Evolutionary conservation across 1,284 basidiomycete species (phyloP), one percentile per base, ranked within the genome.

Genomic region (Spongispora temasekensis): DNA sequence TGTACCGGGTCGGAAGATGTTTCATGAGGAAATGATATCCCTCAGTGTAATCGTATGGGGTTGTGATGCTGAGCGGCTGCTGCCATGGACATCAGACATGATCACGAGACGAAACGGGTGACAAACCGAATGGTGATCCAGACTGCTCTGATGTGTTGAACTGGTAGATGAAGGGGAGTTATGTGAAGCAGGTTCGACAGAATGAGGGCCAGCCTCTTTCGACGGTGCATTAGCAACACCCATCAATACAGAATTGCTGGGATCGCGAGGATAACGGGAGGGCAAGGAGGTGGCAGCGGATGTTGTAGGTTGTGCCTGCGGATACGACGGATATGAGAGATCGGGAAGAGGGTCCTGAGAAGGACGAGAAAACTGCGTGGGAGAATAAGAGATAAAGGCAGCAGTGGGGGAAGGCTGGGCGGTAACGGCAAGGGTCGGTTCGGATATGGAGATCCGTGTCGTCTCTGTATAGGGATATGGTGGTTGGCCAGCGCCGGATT

Each of bases 21-120:
- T 94, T 92, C 92, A 97, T 97, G 68, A 97, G 80, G 73, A 91
- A 91, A 74, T 97, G 95, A 74, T 97, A 97, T 23, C 94, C 93
- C 77, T 96, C 90, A 17, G 93, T 95, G 71, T 97, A 97, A 72
- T 95, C 93, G 72, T 94, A 95, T 12, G 92, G 89, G 69, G 85
- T 83, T n/a, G 86, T 90, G 37, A 95, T 85, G 68, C 93, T 90
- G 62, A 94, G 90, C 62, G 79, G 87, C 78, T 85, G 83, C 59
- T 15, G 42, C 10, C 4, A n/a, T 13, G 46, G 19, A 73, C 10
- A 69, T 68, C 17, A 13, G 8, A 40, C 19, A 10, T 4, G 35
- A 25, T 23, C 28, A 21, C 5, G 35, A 50, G 44, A 15, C 7
- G 28, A 35, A n/a, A 46, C n/a, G 15, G 23, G 23, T 4, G 17